Conservation (phyloP, 1,284 basidiomycete species). For the Coniophora puteana region DNA sequence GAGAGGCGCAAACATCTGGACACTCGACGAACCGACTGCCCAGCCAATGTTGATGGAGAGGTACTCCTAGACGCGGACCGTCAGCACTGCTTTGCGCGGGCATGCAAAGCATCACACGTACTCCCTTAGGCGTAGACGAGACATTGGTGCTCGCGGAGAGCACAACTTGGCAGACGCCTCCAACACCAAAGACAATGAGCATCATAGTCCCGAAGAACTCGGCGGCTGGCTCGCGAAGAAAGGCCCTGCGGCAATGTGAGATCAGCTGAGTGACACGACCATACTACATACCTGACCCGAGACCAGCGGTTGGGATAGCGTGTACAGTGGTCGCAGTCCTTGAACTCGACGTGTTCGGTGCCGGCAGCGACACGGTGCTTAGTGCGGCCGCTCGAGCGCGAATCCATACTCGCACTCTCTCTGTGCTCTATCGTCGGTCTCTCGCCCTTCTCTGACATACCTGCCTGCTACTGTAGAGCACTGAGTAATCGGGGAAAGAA, state of each 20-base stretch:
- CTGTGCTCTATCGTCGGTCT: too few relatives aligned
- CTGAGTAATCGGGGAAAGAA: too few relatives aligned
- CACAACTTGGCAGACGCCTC: constrained; percentile 60
- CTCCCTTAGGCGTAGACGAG: constrained; percentile 53
- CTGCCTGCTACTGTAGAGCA: too few relatives aligned
- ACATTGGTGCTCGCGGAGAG: constrained; percentile 52
- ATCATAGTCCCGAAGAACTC: constrained; percentile 70
- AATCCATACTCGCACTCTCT: too few relatives aligned
- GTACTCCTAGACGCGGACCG: constrained; percentile 39
- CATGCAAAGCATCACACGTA: constrained; percentile 34
- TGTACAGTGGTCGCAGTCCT: constrained; percentile 22
- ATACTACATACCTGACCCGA: constrained; percentile 44
- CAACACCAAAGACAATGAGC: constrained; percentile 62
- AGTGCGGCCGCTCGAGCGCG: too few relatives aligned
- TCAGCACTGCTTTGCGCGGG: constrained; percentile 4
- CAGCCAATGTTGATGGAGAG: constrained; percentile 63
- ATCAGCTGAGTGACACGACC: neutral
- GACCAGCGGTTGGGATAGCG: constrained; percentile 54
- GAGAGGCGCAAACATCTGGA: constrained; percentile 16
- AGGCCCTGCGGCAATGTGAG: constrained; percentile 25
- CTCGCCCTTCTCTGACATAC: too few relatives aligned
- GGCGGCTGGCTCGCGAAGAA: constrained; percentile 58
- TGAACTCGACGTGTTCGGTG: constrained; percentile 14
- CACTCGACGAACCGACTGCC: constrained; percentile 67
- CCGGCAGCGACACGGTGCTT: constrained; percentile 6